A percentile compares a stretch with the other conserved stretches of the same genome.
These are phyloP conservation scores for Hyphodiscus hymeniophilus DNA, from an alignment of 495 filamentous ascomycete species.

Conservation along the genomic window DNA sequence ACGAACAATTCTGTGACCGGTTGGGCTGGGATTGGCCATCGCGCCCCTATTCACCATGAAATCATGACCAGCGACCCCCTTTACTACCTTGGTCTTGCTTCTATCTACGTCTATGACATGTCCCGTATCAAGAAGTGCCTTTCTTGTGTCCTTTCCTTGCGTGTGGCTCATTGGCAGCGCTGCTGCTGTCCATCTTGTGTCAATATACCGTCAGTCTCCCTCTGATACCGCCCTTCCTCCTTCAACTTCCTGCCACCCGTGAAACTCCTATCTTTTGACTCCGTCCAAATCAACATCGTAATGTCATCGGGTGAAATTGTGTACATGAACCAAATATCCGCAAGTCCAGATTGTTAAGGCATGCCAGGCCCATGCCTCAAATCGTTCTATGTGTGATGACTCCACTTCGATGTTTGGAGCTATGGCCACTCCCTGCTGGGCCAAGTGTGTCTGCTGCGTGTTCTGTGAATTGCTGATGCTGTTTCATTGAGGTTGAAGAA, in stretches of 20 bases:
- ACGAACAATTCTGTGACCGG: too few species aligned
- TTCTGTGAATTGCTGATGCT: neutral
- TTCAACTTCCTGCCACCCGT: conserved; percentile 4
- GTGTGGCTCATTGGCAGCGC: conserved; percentile 15
- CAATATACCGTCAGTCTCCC: conserved; percentile 13
- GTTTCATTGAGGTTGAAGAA: neutral
- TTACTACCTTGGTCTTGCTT: conserved; percentile 5
- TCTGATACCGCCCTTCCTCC: conserved; percentile 5
- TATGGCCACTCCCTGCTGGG: too few species aligned
- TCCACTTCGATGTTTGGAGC: conserved; percentile 4
- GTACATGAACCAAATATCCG: conserved; percentile 9
- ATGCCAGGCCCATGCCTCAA: conserved; percentile 10
- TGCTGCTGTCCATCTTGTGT: conserved; percentile 15
- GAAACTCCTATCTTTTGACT: conserved; percentile 8
- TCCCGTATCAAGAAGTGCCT: conserved; percentile 15
- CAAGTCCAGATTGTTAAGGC: conserved; percentile 2
- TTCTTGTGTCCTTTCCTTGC: conserved; percentile 8
- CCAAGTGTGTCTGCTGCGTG: neutral
- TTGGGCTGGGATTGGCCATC: neutral
- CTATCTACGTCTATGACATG: conserved; percentile 15
- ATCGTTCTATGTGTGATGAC: conserved; percentile 7
- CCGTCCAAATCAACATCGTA: conserved; percentile 9
- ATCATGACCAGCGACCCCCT: conserved; percentile 12
- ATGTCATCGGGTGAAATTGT: conserved; percentile 7
- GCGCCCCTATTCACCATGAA: conserved; percentile 3